Conservation (phyloP, 2,329 filamentous ascomycete genomes). For the Ophiognomonia clavigignenti-juglandacearum region DNA sequence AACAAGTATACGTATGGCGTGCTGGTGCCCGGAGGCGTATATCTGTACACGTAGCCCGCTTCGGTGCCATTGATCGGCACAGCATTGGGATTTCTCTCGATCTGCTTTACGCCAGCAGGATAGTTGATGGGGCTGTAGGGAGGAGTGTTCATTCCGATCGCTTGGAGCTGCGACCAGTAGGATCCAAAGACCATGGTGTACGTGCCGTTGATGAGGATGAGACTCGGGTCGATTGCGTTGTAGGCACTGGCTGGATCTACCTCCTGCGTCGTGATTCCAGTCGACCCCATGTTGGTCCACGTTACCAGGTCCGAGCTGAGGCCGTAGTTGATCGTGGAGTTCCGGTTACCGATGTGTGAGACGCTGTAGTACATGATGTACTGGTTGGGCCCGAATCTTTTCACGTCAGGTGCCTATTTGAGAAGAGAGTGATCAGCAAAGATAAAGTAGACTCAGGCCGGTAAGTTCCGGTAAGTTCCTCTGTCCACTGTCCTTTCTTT, state of each 20-base stretch:
- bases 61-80: not conserved
- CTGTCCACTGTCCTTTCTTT: too few relatives aligned
- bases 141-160: not conserved
- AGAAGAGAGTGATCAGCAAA: too few relatives aligned
- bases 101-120: not conserved
- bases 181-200: not conserved
- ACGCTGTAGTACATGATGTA: not conserved
- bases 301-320: not conserved
- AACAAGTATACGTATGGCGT: not conserved
- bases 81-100: not conserved
- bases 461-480: too few relatives aligned
- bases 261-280: not conserved
- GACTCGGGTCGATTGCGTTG: not conserved
- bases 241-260: not conserved
- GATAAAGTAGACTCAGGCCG: too few relatives aligned
- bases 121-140: not conserved
- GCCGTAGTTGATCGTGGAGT: not conserved
- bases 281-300: not conserved
- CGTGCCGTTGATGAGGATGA: not conserved
- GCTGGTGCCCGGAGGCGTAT: not conserved
- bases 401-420: not conserved
- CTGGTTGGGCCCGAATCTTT: not conserved
- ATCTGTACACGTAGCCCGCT: not conserved
- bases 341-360: not conserved
- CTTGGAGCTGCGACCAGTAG: not conserved